Percentiles rank a stretch among this genome's conserved stretches.
These are phyloP conservation scores for Castanopsis chinensis DNA, from an alignment of 306 rosid species.

Conservation along the genomic window DNA sequence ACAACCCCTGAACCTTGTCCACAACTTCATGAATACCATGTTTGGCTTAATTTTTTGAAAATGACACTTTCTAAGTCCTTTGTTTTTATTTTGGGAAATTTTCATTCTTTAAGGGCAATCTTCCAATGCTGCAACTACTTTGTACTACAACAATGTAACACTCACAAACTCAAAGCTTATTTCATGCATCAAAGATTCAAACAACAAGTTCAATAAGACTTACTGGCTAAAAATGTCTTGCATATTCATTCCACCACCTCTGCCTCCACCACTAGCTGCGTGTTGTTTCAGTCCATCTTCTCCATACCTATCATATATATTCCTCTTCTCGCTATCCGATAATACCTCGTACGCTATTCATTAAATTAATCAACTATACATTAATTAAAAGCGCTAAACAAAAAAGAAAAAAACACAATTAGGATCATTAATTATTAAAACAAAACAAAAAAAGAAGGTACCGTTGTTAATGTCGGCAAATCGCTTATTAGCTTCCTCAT, in stretches of 20 bases:
- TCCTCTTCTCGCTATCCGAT: slow-evolving; percentile 83
- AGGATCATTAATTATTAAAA: not conserved
- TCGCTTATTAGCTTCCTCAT: slow-evolving; percentile 82
- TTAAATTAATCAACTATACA: slow-evolving; percentile 22
- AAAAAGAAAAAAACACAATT: not conserved
- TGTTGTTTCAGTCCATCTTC: slow-evolving; percentile 99
- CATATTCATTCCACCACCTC: slow-evolving; percentile 91
- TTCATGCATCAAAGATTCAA: not conserved
- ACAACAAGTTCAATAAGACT: slow-evolving; percentile 17
- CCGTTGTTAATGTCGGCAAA: slow-evolving; percentile 94
- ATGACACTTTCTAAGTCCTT: not conserved
- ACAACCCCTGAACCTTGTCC: not conserved
- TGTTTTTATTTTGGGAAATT: not conserved
- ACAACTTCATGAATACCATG: not conserved
- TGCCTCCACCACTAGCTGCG: slow-evolving; percentile 86
- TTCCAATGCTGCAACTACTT: not conserved
- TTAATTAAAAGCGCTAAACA: slow-evolving; percentile 3
- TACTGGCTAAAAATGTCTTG: slow-evolving; percentile 85
- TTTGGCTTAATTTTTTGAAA: not conserved
- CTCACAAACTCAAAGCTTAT: not conserved
- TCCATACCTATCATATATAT: slow-evolving; percentile 78
- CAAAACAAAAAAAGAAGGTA: not conserved
- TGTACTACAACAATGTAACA: not conserved
- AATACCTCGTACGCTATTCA: slow-evolving; percentile 80
- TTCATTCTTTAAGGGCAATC: not conserved